Evolutionary conservation across 2,329 filamentous ascomycete genomes (phyloP).

Genomic region (Aspergillus tanneri): DNA sequence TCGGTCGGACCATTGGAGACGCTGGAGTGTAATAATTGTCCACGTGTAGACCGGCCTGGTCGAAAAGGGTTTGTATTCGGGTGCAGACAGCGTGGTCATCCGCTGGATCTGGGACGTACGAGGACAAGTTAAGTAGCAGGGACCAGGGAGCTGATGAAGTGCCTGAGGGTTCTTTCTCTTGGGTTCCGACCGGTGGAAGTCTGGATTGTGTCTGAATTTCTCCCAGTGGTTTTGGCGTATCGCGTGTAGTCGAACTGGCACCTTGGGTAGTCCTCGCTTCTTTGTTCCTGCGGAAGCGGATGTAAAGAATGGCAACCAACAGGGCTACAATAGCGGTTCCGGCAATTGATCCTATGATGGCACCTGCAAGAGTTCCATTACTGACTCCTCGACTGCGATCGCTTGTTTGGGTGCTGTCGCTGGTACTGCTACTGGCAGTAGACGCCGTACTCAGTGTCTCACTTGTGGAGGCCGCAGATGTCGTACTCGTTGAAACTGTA

Average conservation of each 20-base stretch:
- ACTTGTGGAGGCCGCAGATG: no score
- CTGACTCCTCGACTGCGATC: constrained; percentile 6
- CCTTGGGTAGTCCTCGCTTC: background rate
- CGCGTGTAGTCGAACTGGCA: background rate
- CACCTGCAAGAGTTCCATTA: constrained; percentile 25
- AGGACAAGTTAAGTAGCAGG: constrained; percentile 1
- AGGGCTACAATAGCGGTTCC: constrained; percentile 23
- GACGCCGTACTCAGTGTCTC: no score
- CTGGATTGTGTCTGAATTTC: background rate
- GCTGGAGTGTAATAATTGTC: constrained; percentile 36
- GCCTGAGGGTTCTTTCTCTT: background rate
- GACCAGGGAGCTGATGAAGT: background rate
- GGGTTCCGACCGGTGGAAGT: background rate
- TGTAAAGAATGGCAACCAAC: constrained; percentile 21
- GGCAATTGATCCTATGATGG: constrained; percentile 26
- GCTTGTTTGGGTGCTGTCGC: background rate
- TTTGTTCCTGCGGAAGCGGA: constrained; percentile 16
- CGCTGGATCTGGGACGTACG: constrained; percentile 28
- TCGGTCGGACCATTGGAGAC: background rate
- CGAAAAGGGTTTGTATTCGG: constrained; percentile 31
- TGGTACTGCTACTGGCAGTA: constrained; percentile 1
- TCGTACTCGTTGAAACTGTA: no score
- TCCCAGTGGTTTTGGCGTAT: background rate
- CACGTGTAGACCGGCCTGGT: constrained; percentile 36
- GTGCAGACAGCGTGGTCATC: constrained; percentile 30